Evolutionary conservation across 129 eudicot species (phyloP).

Genomic region (Erigeron canadensis): DNA sequence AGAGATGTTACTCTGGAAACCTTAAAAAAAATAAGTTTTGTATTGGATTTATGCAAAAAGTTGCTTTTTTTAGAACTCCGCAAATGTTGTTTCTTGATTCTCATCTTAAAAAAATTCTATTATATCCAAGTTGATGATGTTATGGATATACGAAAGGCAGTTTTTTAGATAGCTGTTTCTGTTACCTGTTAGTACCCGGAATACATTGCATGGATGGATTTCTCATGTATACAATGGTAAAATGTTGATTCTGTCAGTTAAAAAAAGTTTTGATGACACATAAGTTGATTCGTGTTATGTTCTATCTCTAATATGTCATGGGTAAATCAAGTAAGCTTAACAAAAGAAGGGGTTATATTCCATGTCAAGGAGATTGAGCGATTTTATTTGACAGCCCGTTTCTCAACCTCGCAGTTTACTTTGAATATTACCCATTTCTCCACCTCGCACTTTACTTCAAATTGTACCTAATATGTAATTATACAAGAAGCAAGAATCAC

Average conservation of each 20-base stretch:
- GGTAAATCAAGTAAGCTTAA: too few species aligned
- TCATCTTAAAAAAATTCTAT: conserved; percentile 21
- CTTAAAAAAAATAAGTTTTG: conserved; percentile 19
- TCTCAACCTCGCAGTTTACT: too few species aligned
- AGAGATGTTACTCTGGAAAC: conserved; percentile 35
- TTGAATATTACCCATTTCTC: too few species aligned
- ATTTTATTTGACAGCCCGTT: too few species aligned
- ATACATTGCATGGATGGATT: neutral
- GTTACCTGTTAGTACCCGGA: neutral
- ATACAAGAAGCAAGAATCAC: too few species aligned
- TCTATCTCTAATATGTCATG: too few species aligned
- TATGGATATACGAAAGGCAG: neutral
- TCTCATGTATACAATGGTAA: neutral
- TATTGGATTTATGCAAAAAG: conserved; percentile 30
- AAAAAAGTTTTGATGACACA: neutral
- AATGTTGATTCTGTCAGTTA: neutral
- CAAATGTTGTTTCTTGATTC: conserved; percentile 21
- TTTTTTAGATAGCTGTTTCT: neutral
- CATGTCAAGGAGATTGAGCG: too few species aligned
- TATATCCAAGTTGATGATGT: conserved; percentile 6
- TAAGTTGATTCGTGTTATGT: too few species aligned
- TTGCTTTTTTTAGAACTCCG: conserved; percentile 9
- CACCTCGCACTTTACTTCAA: too few species aligned
- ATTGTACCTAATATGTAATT: too few species aligned
- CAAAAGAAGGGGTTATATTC: too few species aligned